Base-by-base conservation (phyloP, 2,329 filamentous ascomycete genomes). In the Calonectria pseudoreteaudii region DNA sequence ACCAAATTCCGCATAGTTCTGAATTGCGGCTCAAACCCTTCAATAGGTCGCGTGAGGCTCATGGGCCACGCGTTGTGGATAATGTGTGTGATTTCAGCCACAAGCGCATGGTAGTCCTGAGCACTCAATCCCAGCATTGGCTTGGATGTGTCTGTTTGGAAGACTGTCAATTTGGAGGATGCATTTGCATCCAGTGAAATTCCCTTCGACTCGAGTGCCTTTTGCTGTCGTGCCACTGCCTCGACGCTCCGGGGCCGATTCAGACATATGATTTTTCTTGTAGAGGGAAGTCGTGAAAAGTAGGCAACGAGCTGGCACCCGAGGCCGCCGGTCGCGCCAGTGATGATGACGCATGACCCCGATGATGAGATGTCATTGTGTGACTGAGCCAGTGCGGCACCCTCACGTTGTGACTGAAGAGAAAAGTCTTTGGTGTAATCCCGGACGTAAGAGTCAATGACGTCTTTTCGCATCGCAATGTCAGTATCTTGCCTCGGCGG, bases 21-120 rank as follows among this genome's bases (percentile, higher is more conserved):
- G 28, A 73, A 49, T 18, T 73, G 71, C 1, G 60, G 13, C 11
- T 70, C 62, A 16, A 67, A 64, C 6, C 14, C 60, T 1, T 5
- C 18, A 3, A 73, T 0, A 3, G 71, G 41, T 1, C 67, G 62
- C 4, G 62, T 66, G 8, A n/a, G 44, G n/a, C 62, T 73, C 60
- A 67, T 67, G 5, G 71, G 62, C 52, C 62, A 70, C 1, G 71
- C 67, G 28, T 73, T 73, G 44, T 73, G 71, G 5, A 73, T 23
- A 3, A 73, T 68, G 13, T 73, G 62, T 0, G 71, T 73, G 31
- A 11, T 62, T 3, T 67, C 14, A 3, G 52, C n/a, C 5, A 36
- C 50, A 9, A 73, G 13, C 52, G 34, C 44, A 18, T 28, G 20
- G 44, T 73, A 73, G 2, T 73, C 60, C 1, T 7, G 8, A 2